These are phyloP conservation scores for Colletotrichum sp. DNA, from an alignment of 2,329 filamentous ascomycete genomes.

Conservation along the genomic window DNA sequence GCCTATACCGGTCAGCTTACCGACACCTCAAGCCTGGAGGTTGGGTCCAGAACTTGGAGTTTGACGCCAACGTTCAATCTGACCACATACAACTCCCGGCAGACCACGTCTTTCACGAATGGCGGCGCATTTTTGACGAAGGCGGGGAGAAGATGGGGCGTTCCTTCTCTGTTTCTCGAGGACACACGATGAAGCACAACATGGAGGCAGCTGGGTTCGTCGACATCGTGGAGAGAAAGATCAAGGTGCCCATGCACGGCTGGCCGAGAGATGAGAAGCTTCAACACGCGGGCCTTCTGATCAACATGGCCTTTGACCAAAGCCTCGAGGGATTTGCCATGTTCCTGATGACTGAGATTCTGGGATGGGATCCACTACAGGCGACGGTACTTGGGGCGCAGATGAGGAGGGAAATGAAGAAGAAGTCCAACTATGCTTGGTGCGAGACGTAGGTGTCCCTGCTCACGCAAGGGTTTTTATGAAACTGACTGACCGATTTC, in stretches of 20 bases:
- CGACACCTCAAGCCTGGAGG: constrained; percentile 58
- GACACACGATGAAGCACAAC: constrained; percentile 22
- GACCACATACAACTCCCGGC: constrained; percentile 27
- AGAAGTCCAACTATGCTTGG: neutral
- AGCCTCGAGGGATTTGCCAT: constrained; percentile 31
- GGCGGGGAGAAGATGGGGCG: constrained; percentile 26
- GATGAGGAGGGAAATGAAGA: constrained; percentile 23
- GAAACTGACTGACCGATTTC: neutral
- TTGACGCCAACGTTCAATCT: constrained; percentile 23
- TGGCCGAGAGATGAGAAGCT: constrained; percentile 21
- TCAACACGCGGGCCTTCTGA: constrained; percentile 19
- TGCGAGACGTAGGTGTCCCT: constrained; percentile 4
- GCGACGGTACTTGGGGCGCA: constrained; percentile 26
- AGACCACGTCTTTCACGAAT: constrained; percentile 29
- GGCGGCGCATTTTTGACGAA: constrained; percentile 26
- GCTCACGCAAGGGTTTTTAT: fast-evolving
- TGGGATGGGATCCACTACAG: constrained; percentile 28
- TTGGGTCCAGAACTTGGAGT: constrained; percentile 29
- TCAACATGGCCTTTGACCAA: constrained; percentile 26
- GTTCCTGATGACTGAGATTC: constrained; percentile 29
- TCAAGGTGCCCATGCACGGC: constrained; percentile 21
- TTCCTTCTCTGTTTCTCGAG: constrained; percentile 23
- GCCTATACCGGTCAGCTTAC: constrained; percentile 50
- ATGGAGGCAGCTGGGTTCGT: constrained; percentile 30
- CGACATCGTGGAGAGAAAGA: constrained; percentile 17